Evolutionary conservation across 192 early-diverging fungal species (phyloP).

Genomic region (Dimargaris cristalligena): DNA sequence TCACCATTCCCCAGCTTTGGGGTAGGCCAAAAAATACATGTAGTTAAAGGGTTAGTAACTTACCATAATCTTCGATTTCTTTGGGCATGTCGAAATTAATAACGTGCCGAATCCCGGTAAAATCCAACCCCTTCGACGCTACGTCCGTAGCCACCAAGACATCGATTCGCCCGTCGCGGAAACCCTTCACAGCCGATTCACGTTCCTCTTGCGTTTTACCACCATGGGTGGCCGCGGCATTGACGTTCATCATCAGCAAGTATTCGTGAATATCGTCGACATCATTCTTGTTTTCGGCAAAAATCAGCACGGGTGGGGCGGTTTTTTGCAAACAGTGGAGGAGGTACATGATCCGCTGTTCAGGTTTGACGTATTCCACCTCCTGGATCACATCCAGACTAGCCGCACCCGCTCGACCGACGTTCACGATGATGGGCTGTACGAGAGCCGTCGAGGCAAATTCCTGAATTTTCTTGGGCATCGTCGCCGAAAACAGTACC

Average conservation of each 20-base stretch:
- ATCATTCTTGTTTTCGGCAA: slow-evolving; percentile 98
- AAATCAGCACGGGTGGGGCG: slow-evolving; percentile 85
- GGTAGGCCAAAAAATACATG: no score
- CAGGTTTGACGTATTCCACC: slow-evolving; percentile 93
- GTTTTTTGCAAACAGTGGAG: slow-evolving; percentile 95
- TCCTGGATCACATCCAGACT: slow-evolving; percentile 95
- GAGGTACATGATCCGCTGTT: slow-evolving; percentile 86
- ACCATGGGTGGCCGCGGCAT: slow-evolving; percentile 89
- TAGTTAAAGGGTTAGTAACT: no score
- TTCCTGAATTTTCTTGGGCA: slow-evolving; percentile 98
- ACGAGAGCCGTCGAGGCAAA: slow-evolving; percentile 84
- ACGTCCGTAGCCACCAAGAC: slow-evolving; percentile 95
- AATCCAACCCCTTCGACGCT: slow-evolving; percentile 91
- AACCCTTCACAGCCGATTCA: slow-evolving; percentile 85
- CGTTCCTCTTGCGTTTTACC: slow-evolving; percentile 94
- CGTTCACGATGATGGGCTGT: slow-evolving; percentile 85
- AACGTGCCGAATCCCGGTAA: slow-evolving; percentile 89
- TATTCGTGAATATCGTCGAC: slow-evolving; percentile 99
- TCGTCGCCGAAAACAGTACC: slow-evolving; percentile 86
- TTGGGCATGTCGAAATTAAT: slow-evolving; percentile 99
- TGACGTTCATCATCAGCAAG: slow-evolving; percentile 82
- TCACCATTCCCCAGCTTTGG: no score
- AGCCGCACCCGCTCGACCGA: slow-evolving; percentile 90
- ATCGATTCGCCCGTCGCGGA: slow-evolving; percentile 81
- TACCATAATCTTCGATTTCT: slow-evolving; percentile 96